These are phyloP conservation scores for Phytopythium helicoides DNA, from an alignment of 352 stramenopile genomes.

Conservation along the genomic window DNA sequence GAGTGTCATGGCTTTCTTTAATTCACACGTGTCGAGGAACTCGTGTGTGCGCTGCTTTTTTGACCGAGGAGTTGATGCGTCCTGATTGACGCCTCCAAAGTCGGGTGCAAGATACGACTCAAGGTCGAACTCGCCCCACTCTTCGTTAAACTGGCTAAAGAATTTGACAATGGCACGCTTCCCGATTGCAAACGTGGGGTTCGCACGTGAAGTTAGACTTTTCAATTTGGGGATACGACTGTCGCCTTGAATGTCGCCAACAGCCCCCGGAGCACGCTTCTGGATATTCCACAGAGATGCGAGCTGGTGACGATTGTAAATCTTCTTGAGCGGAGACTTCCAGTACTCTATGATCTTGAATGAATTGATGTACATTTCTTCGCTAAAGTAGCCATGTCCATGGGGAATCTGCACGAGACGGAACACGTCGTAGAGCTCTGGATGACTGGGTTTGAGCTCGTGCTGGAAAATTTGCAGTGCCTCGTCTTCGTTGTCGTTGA, in stretches of 20 bases:
- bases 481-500: conserved; percentile 62
- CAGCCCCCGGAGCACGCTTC: not conserved
- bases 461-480: conserved; percentile 54
- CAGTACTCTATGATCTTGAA: conserved; percentile 63
- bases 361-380: conserved; percentile 57
- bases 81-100: conserved; percentile 25
- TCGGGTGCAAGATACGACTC: conserved; percentile 58
- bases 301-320: conserved; percentile 53
- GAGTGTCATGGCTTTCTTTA: conserved; percentile 56
- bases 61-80: not conserved
- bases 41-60: conserved; percentile 45
- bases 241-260: conserved; percentile 13
- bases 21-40: conserved; percentile 40
- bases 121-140: conserved; percentile 80
- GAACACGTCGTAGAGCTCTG: conserved; percentile 68
- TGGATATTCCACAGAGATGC: conserved; percentile 11
- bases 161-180: conserved; percentile 71
- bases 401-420: conserved; percentile 57
- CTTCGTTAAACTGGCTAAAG: conserved; percentile 82
- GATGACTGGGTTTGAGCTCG: conserved; percentile 32
- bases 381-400: conserved; percentile 52
- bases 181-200: conserved; percentile 72
- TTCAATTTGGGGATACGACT: conserved; percentile 40
- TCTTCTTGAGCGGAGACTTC: conserved; percentile 49
- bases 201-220: conserved; percentile 70